Evolutionary conservation across 108 stramenopile species (phyloP).

Genomic region (Nannochloropsis oceanica): DNA sequence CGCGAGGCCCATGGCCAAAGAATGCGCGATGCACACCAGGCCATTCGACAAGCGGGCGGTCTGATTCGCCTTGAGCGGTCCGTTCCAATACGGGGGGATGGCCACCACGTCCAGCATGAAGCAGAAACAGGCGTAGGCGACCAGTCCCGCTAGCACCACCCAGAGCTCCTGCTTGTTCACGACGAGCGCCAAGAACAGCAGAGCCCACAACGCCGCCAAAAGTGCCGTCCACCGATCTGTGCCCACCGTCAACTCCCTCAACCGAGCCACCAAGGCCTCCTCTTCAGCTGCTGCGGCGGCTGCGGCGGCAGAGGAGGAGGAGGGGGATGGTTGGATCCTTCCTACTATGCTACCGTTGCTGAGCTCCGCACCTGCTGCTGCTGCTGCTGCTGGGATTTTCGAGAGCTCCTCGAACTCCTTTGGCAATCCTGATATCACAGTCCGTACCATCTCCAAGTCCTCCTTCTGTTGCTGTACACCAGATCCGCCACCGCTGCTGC

Average conservation of each 20-base stretch:
- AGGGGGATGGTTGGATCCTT: too few relatives aligned
- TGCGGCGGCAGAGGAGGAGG: too few relatives aligned
- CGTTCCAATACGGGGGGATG: background rate
- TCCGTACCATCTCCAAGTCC: too few relatives aligned
- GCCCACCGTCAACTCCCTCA: background rate
- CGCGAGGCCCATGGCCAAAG: background rate
- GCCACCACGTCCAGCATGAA: background rate
- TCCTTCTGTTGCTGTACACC: too few relatives aligned
- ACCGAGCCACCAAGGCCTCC: background rate
- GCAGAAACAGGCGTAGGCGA: background rate
- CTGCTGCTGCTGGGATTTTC: too few relatives aligned
- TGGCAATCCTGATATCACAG: too few relatives aligned
- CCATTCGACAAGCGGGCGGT: background rate
- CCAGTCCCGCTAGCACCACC: background rate
- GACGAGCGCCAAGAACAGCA: background rate
- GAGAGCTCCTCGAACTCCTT: too few relatives aligned
- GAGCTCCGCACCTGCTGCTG: too few relatives aligned
- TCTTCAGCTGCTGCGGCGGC: background rate
- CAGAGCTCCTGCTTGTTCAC: background rate
- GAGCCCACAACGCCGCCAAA: background rate
- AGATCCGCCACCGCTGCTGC: too few relatives aligned
- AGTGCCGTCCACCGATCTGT: background rate
- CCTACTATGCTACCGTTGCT: too few relatives aligned
- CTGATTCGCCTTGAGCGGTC: background rate
- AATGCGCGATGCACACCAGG: background rate